Evolutionary conservation across 2,329 filamentous ascomycete species (phyloP), one percentile per base, ranked within the genome.

Genomic region (Podosphaera xanthii): DNA sequence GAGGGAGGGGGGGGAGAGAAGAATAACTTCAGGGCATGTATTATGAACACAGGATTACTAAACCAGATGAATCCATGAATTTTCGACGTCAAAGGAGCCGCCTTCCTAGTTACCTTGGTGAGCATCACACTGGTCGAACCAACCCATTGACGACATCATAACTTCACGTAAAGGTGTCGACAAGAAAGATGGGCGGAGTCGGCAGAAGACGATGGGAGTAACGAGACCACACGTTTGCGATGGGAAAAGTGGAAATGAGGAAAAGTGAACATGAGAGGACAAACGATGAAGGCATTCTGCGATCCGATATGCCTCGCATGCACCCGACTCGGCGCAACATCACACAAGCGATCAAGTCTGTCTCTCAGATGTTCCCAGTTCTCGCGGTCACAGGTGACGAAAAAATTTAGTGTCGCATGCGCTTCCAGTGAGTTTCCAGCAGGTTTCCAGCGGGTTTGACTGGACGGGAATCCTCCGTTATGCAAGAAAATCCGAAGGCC

Each of bases 41-140:
- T 54, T 12, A 54, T 40, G 36, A 31, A 50, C 3, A 33, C 22
- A 22, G 22, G 48, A 35, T 33, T 33, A 33, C 50, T 54, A 54
- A 34, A 34, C 30, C 7, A 14, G 44, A 4, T 22, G 30, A 48
- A 48, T 12, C 14, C 44, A 31, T 50, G 12, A 50, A 31, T 31
- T 14, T 12, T 33, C 5, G n/a, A 14, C 50, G 9, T 9, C 1
- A 22, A 22, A 44, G 14, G n/a, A 57, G 34, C 54, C 54, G 54
- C 33, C 34, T 33, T 33, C n/a, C 14, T 44, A 44, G 54, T 36
- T 57, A 57, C 54, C 54, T 57, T 57, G 54, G 54, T 40, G 54
- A 34, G 54, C 35, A 22, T 57, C 36, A 57, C 9, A 42, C 36
- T 14, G 54, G 54, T 55, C 36, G 7, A 36, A 12, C 36, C 22